Base-by-base conservation (phyloP, 805 yeast species). In the Brettanomyces sp. region DNA sequence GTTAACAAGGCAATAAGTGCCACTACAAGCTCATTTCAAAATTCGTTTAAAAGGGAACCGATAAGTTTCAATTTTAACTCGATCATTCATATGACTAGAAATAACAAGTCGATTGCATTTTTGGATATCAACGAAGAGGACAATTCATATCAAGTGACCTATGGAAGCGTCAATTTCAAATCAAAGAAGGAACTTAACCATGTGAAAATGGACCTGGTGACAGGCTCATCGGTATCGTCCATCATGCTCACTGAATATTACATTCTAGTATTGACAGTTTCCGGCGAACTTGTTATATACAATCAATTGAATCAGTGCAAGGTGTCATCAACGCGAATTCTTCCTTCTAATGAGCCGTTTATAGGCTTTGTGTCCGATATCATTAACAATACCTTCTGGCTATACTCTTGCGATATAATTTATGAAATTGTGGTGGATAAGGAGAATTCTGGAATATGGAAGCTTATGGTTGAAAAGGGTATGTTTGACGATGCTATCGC, bases 371-470 rank as follows among this genome's bases (percentile, higher is more conserved):
- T 72, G 2, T 68, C 70, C 1, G 95, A 85, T 54, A 62, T 63
- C 44, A 48, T 61, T 4, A 63, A 63, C 39, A 57, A 69, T 1
- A 85, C 98, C 0, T 85, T 69, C 54, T 93, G 99, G 99, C 62
- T 85, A 3, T 86, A 69, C 54, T 77, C 93, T 0, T 62, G 66
- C 11, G 57, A 64, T 4, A 70, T 70, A 42, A 77, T 93, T 8
- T 85, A 74, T 57, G 99, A 93, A 59, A 63, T 93, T 5, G 71
- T 82, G 8, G 67, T 86, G 11, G 73, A 73, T 34, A 74, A 83
- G 56, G 97, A 91, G 60, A 69, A 80, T 4, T 67, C 73, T 4
- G 84, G 84, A 24, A 80, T 90, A 3, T 87, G 97, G 96, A 75
- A 74, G 45, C 67, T 76, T 0, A 61, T 81, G 55, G 58, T 80